Evolutionary conservation across 2,329 filamentous ascomycete species (phyloP).

Genomic region (Stagonosporopsis vannaccii): DNA sequence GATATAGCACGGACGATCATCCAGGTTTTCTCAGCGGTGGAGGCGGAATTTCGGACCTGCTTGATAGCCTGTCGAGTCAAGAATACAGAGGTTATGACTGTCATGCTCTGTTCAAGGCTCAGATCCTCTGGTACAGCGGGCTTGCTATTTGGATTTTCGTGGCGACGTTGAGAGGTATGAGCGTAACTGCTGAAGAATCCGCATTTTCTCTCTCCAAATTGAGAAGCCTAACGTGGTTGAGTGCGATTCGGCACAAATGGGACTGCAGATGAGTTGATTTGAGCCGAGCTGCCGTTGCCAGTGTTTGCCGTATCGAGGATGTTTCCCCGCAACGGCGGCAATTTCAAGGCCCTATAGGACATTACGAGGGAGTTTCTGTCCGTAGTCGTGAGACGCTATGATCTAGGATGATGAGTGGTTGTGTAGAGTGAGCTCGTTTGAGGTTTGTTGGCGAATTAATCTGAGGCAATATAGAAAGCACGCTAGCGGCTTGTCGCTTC

Average conservation of each 20-base stretch:
- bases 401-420: constrained; percentile 21
- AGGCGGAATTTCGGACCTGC: constrained; percentile 24
- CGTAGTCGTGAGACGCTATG: background rate
- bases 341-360: background rate
- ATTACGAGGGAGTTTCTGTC: background rate
- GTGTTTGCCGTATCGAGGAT: background rate
- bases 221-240: background rate
- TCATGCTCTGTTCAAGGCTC: background rate
- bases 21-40: constrained; percentile 25
- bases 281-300: constrained; percentile 4
- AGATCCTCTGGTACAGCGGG: background rate
- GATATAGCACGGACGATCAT: constrained; percentile 24
- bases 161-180: background rate
- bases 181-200: background rate
- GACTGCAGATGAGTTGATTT: constrained; percentile 2
- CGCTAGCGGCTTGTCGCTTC: constrained; percentile 13
- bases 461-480: constrained; percentile 12
- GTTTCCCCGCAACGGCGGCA: constrained; percentile 4
- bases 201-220: background rate
- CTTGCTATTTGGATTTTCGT: background rate
- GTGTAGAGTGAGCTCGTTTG: constrained; percentile 20
- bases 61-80: background rate
- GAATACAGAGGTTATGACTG: background rate
- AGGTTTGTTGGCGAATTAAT: constrained; percentile 27
- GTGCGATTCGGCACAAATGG: background rate